phyloP scores from a whole-genome alignment of 1,284 basidiomycete genomes.

The Malassezia restricta region DNA sequence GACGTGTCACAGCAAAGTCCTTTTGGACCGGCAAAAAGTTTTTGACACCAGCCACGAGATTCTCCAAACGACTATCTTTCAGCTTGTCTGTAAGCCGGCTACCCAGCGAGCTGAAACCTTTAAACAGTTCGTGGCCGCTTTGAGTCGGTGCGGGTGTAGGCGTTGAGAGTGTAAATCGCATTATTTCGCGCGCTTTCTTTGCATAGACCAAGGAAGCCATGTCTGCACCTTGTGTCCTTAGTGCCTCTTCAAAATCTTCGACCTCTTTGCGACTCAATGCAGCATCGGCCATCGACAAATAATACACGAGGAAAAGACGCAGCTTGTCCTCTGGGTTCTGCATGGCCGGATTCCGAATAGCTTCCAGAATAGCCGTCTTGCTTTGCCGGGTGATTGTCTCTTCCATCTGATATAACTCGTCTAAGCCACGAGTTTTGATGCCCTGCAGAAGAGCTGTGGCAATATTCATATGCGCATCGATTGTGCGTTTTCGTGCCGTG shows the following conservation, averaged over 20 bases:
- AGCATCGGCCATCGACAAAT: slow-evolving; percentile 70
- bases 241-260: slow-evolving; percentile 58
- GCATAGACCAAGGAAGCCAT: slow-evolving; percentile 87
- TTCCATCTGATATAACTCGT: slow-evolving; percentile 92
- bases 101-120: slow-evolving; percentile 81
- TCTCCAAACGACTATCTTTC: slow-evolving; percentile 83
- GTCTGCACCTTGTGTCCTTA: slow-evolving; percentile 52
- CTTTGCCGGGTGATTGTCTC: slow-evolving; percentile 61
- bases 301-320: slow-evolving; percentile 83
- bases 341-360: slow-evolving; percentile 50
- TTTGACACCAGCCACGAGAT: slow-evolving; percentile 91
- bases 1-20: slow-evolving; percentile 76
- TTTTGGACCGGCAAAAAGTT: slow-evolving; percentile 95
- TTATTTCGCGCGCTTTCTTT: slow-evolving; percentile 77
- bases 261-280: slow-evolving; percentile 73
- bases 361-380: slow-evolving; percentile 62
- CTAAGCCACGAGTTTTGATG: slow-evolving; percentile 86
- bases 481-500: slow-evolving; percentile 84
- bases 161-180: slow-evolving; percentile 81
- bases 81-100: slow-evolving; percentile 73
- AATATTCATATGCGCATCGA: slow-evolving; percentile 99
- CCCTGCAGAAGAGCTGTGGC: slow-evolving; percentile 88
- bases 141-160: slow-evolving; percentile 58
- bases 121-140: slow-evolving; percentile 61
- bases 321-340: slow-evolving; percentile 60